phyloP scores from a whole-genome alignment of 257 asterid species.

The Solanum pimpinellifolium region DNA sequence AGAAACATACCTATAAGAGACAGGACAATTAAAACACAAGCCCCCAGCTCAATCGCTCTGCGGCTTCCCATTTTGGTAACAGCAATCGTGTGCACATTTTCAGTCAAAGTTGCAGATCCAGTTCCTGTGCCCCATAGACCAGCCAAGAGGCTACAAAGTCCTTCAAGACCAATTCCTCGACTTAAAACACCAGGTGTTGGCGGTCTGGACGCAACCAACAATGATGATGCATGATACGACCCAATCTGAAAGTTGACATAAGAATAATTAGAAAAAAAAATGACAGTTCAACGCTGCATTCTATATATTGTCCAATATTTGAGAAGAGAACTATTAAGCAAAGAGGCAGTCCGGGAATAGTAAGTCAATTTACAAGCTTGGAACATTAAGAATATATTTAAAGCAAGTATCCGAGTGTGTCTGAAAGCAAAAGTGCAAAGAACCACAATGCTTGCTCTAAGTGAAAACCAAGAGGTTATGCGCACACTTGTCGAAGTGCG shows the following conservation, averaged over 20 bases:
- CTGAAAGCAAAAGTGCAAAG: neutral
- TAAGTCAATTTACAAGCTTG: neutral
- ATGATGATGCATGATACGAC: conserved; percentile 89
- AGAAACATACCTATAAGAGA: conserved; percentile 59
- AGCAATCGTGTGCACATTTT: conserved; percentile 95
- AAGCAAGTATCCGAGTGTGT: neutral
- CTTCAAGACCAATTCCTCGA: conserved; percentile 98
- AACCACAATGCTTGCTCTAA: neutral
- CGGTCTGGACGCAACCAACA: conserved; percentile 94
- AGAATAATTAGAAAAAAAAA: neutral
- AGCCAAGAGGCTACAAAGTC: conserved; percentile 88
- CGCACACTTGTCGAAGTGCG: neutral
- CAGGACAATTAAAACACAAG: conserved; percentile 53
- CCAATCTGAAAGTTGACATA: conserved; percentile 50
- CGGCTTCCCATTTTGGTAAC: conserved; percentile 99
- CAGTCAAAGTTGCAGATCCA: conserved; percentile 89
- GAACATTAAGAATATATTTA: neutral
- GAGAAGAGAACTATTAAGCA: neutral
- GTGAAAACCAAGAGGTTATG: neutral
- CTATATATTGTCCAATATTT: neutral
- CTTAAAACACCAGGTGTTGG: conserved; percentile 91
- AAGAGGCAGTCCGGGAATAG: neutral
- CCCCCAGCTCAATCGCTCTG: conserved; percentile 83
- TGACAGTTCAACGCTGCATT: neutral
- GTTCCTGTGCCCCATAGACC: conserved; percentile 98